Evolutionary conservation across 768 basidiomycete species (phyloP).

Genomic region (Solioccasus polychromus): DNA sequence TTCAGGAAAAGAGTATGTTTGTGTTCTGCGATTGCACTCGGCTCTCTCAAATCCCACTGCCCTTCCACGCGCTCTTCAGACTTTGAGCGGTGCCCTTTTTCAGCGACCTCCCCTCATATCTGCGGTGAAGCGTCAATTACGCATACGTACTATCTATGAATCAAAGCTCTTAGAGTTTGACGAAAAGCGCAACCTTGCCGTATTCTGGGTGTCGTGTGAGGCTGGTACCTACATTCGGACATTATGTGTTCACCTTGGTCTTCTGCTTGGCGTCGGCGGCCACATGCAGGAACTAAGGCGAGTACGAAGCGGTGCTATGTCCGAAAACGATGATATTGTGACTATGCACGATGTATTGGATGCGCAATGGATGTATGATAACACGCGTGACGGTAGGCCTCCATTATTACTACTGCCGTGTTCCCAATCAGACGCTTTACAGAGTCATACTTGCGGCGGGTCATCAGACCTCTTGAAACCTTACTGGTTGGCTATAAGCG

Average conservation of each 20-base stretch:
- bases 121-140: constrained; percentile 96
- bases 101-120: constrained; percentile 99
- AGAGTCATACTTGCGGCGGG: constrained; percentile 97
- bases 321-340: constrained; percentile 96
- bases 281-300: constrained; percentile 99
- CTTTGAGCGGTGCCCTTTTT: constrained; percentile 96
- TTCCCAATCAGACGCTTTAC: constrained; percentile 12
- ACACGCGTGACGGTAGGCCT: constrained; percentile 84
- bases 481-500: constrained; percentile 96
- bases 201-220: constrained; percentile 99
- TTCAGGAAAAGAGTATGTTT: constrained; percentile 95
- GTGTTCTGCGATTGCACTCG: constrained; percentile 90
- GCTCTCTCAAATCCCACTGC: constrained; percentile 76
- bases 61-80: constrained; percentile 92
- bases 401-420: constrained; percentile 4
- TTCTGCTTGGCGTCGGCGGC: constrained; percentile 94
- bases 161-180: constrained; percentile 96
- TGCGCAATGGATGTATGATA: constrained; percentile 98
- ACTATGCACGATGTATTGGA: constrained; percentile 99
- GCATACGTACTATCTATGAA: constrained; percentile 95
- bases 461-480: constrained; percentile 91
- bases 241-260: constrained; percentile 93
- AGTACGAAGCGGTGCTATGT: constrained; percentile 93
- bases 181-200: constrained; percentile 92
- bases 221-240: constrained; percentile 97